Evolutionary conservation across 371 early-diverging fungal species (phyloP), one percentile per base, ranked within the genome.

Genomic region (Mortierella sp.): DNA sequence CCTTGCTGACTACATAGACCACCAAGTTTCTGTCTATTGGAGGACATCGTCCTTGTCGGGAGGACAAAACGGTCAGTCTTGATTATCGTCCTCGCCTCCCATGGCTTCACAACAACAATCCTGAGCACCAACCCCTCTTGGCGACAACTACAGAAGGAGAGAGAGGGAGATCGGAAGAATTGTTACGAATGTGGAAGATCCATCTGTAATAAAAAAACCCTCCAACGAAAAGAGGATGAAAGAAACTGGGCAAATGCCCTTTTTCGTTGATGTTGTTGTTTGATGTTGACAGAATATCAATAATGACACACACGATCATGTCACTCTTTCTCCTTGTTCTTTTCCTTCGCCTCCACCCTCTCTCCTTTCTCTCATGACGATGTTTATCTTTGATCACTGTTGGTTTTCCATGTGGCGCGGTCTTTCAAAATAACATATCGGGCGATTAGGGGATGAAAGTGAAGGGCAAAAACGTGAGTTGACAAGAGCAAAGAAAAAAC

Each of bases 351-450:
- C 24, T 24, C 50, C 47, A 47, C 47, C 22, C 22, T 22, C 47
- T 24, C n/a, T 61, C 24, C 22, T 37, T 9, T 6, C 61, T 22
- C 1, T 37, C 39, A 61, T 37, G 37, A 22, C 61, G 34, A 61
- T 61, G 61, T 61, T 61, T 61, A 61, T 61, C 37, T 31, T 22
- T 37, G 58, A 55, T 22, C 34, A 16, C 0, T 5, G n/a, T 50
- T 50, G 8, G 55, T 14, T 55, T 37, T 61, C 37, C 61, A 34
- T 61, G 61, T 61, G 61, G 61, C 61, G 61, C 61, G 61, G 61
- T 31, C 61, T 61, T 61, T 61, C 34, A 61, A 61, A 34, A 34
- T 8, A 34, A 37, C 6, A 8, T 39, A 34, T 5, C n/a, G n/a
- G n/a, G n/a, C n/a, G n/a, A n/a, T n/a, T n/a, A n/a, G n/a, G n/a